Base-by-base conservation (phyloP, 2,329 filamentous ascomycete genomes). In the Orbilia blumenaviensis region DNA sequence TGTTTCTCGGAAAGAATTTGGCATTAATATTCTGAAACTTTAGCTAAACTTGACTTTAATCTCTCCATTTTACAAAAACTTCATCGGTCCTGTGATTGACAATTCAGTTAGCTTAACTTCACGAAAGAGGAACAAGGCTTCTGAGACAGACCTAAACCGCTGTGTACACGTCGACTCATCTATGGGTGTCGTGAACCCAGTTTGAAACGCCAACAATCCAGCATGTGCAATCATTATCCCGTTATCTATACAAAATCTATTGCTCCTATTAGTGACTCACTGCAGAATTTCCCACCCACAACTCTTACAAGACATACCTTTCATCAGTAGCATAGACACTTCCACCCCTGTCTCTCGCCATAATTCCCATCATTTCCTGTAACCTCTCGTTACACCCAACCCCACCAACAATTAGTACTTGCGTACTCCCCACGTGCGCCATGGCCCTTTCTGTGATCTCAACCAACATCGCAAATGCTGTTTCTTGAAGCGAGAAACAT, bases 151-250 rank as follows among this genome's bases (percentile, higher is more conserved):
- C 76, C 79, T 79, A 82, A 93, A 94, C 64, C 92, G 86, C 82
- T 94, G 92, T 12, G 92, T 94, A 83, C 91, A 97, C 10, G 91
- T 92, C 79, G 91, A 94, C 48, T 97, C 92, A 78, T 90, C 89
- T 52, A 98, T 82, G 6, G 87, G 84, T 0, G 93, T 97, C 74
- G 84, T 86, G 81, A 93, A 93, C 0, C 94, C 94, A 14, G 89
- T 94, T 82, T 90, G 86, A 82, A 91, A 95, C 0, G 94, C 94
- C 80, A 97, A 82, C 80, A 99, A 84, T 1, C 95, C 95, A 1
- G 95, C 95, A 83, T 99, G 94, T 0, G 95, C 95, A 84, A 99
- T 99, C 95, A 99, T 99, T 82, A 99, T 98, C 56, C 95, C 95
- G 81, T 99, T 99, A 83, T 99, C 95, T 80, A 99, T 99, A 82